Conservation (phyloP, 2,329 filamentous ascomycete genomes). For the Diaporthe sp. region DNA sequence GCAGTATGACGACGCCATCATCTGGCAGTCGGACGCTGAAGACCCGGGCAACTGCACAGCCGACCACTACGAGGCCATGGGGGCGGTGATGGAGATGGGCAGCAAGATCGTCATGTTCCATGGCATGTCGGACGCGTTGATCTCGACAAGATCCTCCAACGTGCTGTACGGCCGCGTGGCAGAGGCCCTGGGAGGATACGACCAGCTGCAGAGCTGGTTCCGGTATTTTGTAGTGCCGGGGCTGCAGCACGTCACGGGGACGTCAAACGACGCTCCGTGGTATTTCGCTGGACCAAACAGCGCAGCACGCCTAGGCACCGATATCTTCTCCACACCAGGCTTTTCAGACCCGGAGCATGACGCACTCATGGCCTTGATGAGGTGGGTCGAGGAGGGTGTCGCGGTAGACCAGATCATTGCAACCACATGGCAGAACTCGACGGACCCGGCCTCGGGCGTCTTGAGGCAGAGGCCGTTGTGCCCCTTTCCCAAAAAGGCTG, state of each 20-base stretch:
- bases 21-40: slow-evolving; percentile 39
- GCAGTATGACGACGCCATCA: slow-evolving; percentile 41
- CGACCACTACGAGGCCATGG: slow-evolving; percentile 41
- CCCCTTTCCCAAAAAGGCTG: slow-evolving; percentile 39
- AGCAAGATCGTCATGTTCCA: slow-evolving; percentile 56
- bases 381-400: slow-evolving; percentile 39
- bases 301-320: slow-evolving; percentile 39
- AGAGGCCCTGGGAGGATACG: slow-evolving; percentile 48
- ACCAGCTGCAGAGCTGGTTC: slow-evolving; percentile 58
- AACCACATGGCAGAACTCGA: slow-evolving; percentile 37
- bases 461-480: slow-evolving; percentile 40
- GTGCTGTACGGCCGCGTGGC: slow-evolving; percentile 47
- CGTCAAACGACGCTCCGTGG: slow-evolving; percentile 48
- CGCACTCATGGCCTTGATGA: slow-evolving; percentile 36
- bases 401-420: slow-evolving; percentile 34
- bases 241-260: slow-evolving; percentile 57
- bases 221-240: slow-evolving; percentile 61
- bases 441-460: slow-evolving; percentile 37
- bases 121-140: slow-evolving; percentile 50
- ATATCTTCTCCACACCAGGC: slow-evolving; percentile 48
- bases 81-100: slow-evolving; percentile 45
- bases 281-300: slow-evolving; percentile 44
- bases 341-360: slow-evolving; percentile 49
- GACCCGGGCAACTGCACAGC: slow-evolving; percentile 45
- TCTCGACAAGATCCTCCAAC: slow-evolving; percentile 45